Evolutionary conservation across 2,329 filamentous ascomycete genomes (phyloP).

Genomic region (Stenocarpella maydis): DNA sequence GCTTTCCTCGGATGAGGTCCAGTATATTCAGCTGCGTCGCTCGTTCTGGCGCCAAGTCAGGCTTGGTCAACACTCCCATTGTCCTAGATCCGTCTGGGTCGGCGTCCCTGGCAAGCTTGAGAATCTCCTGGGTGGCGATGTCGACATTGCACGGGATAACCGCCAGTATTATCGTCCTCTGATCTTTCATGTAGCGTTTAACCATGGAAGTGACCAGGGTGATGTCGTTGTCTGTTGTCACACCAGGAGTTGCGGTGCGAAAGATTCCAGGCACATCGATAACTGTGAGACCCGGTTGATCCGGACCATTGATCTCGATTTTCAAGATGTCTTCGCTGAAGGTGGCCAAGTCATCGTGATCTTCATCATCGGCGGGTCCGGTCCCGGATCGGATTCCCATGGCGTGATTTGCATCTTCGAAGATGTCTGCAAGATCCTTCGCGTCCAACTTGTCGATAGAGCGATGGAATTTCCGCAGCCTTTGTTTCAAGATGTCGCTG

Average conservation of each 20-base stretch:
- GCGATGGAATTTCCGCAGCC: constrained; percentile 43
- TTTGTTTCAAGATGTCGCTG: constrained; percentile 36
- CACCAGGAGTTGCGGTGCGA: constrained; percentile 47
- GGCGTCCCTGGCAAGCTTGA: constrained; percentile 47
- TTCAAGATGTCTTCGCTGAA: constrained; percentile 58
- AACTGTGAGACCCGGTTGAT: constrained; percentile 57
- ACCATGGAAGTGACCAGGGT: constrained; percentile 57
- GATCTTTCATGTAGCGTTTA: constrained; percentile 53
- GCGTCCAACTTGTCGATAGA: constrained; percentile 48
- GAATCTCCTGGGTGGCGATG: constrained; percentile 49
- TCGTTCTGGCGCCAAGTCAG: constrained; percentile 60
- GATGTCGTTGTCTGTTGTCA: constrained; percentile 56
- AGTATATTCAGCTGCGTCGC: constrained; percentile 49
- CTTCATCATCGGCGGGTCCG: constrained; percentile 29
- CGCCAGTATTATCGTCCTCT: constrained; percentile 58
- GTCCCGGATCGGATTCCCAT: constrained; percentile 52
- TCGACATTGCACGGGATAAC: constrained; percentile 52
- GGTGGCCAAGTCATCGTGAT: constrained; percentile 36
- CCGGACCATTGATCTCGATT: constrained; percentile 55
- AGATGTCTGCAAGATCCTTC: constrained; percentile 48
- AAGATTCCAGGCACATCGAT: constrained; percentile 66
- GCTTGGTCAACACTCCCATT: constrained; percentile 64
- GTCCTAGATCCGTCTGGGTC: constrained; percentile 54
- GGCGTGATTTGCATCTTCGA: constrained; percentile 52
- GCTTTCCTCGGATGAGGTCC: constrained; percentile 52